Evolutionary conservation across 768 basidiomycete species (phyloP).

Genomic region (Xerocomellus intermedius): DNA sequence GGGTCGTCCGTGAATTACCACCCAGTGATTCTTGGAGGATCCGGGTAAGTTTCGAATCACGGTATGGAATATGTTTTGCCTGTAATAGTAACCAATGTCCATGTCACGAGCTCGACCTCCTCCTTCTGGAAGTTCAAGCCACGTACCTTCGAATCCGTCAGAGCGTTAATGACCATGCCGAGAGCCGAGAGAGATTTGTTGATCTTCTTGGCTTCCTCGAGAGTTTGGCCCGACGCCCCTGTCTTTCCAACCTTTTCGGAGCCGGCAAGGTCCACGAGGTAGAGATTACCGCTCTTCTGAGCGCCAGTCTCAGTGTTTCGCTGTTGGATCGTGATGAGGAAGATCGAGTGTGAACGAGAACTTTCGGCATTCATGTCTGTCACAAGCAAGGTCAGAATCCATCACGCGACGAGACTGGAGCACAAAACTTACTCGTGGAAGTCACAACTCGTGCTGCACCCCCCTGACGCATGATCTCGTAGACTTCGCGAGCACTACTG

Average conservation of each 20-base stretch:
- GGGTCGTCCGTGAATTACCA: constrained; percentile 91
- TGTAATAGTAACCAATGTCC: constrained; percentile 31
- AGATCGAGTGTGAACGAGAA: constrained; percentile 98
- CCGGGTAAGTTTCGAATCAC: constrained; percentile 98
- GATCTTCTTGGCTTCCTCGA: constrained; percentile 99
- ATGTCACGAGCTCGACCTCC: constrained; percentile 1
- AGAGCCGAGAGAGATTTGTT: constrained; percentile 97
- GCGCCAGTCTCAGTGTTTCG: constrained; percentile 95
- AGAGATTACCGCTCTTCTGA: constrained; percentile 94
- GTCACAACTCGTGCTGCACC: constrained; percentile 88
- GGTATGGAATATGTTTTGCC: constrained; percentile 97
- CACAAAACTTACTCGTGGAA: constrained; percentile 75
- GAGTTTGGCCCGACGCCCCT: constrained; percentile 96
- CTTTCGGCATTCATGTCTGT: constrained; percentile 99
- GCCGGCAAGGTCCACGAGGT: constrained; percentile 96
- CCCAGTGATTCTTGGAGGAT: constrained; percentile 98
- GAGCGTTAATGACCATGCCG: constrained; percentile 98
- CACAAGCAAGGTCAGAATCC: constrained; percentile 2
- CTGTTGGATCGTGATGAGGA: constrained; percentile 96
- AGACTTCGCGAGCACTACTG: constrained; percentile 91
- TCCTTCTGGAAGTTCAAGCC: background rate
- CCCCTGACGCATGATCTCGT: constrained; percentile 98
- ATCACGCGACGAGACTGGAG: background rate
- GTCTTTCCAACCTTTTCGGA: constrained; percentile 99
- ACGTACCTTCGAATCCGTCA: constrained; percentile 91